Percentiles rank a stretch among this genome's conserved stretches.
Conservation (phyloP, 2,329 filamentous ascomycete genomes). For the Peltaster fructicola region DNA sequence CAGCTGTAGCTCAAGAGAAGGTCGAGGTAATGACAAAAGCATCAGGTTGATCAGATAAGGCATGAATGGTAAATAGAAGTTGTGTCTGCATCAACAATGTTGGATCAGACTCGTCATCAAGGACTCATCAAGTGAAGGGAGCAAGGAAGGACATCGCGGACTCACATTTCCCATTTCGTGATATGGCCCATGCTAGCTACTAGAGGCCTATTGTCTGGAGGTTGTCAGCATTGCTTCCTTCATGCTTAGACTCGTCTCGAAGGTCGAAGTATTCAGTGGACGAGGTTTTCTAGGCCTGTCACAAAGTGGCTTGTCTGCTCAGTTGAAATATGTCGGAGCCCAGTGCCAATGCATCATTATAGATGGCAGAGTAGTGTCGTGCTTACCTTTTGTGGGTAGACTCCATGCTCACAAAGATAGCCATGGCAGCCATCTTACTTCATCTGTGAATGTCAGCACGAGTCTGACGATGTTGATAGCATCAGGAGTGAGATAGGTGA, state of each 20-base stretch:
- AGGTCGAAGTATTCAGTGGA: too few species aligned
- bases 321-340: conserved; percentile 18
- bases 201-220: conserved; percentile 3
- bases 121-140: conserved; percentile 15
- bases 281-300: conserved; percentile 29
- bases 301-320: conserved; percentile 21
- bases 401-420: not conserved
- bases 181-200: not conserved
- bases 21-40: too few species aligned
- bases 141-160: conserved; percentile 4
- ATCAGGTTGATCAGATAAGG: conserved; percentile 13
- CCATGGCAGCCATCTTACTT: not conserved
- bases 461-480: conserved; percentile 1
- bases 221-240: too few species aligned
- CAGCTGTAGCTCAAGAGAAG: too few species aligned
- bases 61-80: conserved; percentile 22
- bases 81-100: conserved; percentile 21
- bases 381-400: not conserved
- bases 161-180: not conserved
- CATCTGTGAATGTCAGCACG: too few species aligned
- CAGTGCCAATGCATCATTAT: conserved; percentile 22
- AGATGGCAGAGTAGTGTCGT: conserved; percentile 2
- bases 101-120: conserved; percentile 25
- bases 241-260: too few species aligned
- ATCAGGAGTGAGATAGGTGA: conserved; percentile 1